A percentile compares a stretch with the other conserved stretches of the same genome.
Evolutionary conservation across 148 eudicot species (phyloP).

Genomic region (Suaeda aralocaspica): DNA sequence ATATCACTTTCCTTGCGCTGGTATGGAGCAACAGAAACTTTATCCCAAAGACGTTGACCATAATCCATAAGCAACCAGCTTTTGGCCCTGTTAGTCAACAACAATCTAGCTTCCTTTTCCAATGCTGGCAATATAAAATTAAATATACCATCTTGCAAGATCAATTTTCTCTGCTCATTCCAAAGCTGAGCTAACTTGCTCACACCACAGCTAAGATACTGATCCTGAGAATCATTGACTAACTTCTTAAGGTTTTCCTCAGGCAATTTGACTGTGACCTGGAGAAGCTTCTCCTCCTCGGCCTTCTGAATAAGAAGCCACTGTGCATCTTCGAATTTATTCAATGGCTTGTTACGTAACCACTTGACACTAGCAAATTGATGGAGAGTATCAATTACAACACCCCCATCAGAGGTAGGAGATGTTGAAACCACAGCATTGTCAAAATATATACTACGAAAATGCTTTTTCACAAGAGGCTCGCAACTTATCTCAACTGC

Average conservation of each 20-base stretch:
- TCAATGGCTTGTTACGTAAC: slow-evolving; percentile 81
- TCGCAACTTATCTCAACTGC: slow-evolving; percentile 93
- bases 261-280: slow-evolving; percentile 74
- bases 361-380: slow-evolving; percentile 90
- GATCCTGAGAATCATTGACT: slow-evolving; percentile 66
- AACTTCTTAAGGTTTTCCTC: slow-evolving; percentile 53
- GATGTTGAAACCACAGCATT: slow-evolving; percentile 81
- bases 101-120: slow-evolving; percentile 92
- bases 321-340: slow-evolving; percentile 83
- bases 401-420: slow-evolving; percentile 79
- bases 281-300: slow-evolving; percentile 94
- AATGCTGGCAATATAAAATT: slow-evolving; percentile 63
- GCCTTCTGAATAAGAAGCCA: slow-evolving; percentile 99
- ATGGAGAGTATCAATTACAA: slow-evolving; percentile 69
- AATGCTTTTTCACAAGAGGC: slow-evolving; percentile 87
- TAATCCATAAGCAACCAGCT: slow-evolving; percentile 71
- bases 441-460: slow-evolving; percentile 81
- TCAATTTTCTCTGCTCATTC: slow-evolving; percentile 93
- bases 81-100: slow-evolving; percentile 76
- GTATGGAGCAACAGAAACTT: slow-evolving; percentile 90
- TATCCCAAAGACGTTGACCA: slow-evolving; percentile 72
- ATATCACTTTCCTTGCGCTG: slow-evolving; percentile 68
- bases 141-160: slow-evolving; percentile 71
- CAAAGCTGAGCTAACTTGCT: slow-evolving; percentile 92
- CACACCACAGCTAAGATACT: slow-evolving; percentile 85